These are phyloP conservation scores for Euphorbia celastroides DNA, from an alignment of 441 rosid genomes.

Conservation along the genomic window DNA sequence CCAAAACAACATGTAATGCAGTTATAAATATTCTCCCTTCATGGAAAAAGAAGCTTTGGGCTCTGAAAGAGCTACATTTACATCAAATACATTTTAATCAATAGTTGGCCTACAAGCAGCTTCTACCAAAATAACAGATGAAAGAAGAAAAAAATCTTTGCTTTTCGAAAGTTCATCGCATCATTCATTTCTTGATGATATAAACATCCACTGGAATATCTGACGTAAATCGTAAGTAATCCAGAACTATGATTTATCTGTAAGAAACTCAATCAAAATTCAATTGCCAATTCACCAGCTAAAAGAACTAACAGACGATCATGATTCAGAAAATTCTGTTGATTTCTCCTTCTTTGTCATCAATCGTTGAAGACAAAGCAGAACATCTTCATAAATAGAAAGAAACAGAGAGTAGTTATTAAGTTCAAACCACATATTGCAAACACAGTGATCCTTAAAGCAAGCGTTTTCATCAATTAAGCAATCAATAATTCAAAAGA, in stretches of 20 bases:
- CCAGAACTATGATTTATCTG: neutral
- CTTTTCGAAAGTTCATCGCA: neutral
- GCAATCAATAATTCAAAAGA: neutral
- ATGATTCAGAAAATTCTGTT: neutral
- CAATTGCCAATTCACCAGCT: neutral
- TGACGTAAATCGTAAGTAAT: neutral
- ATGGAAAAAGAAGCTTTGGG: neutral
- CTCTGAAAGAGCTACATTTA: neutral
- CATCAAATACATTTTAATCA: neutral
- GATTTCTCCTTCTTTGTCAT: neutral
- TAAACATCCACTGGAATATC: neutral
- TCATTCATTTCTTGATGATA: slow-evolving; percentile 5
- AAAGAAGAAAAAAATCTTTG: neutral
- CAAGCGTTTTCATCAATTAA: neutral
- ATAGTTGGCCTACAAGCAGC: neutral
- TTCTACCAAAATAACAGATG: neutral
- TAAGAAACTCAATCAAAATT: neutral
- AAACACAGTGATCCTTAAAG: neutral
- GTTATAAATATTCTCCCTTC: neutral
- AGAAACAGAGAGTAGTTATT: neutral
- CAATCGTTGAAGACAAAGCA: neutral
- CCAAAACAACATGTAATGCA: neutral
- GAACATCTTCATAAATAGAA: neutral
- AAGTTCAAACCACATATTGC: neutral
- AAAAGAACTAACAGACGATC: neutral